Evolutionary conservation across 257 asterid species (phyloP).

Genomic region (Oldenlandia corymbosa): DNA sequence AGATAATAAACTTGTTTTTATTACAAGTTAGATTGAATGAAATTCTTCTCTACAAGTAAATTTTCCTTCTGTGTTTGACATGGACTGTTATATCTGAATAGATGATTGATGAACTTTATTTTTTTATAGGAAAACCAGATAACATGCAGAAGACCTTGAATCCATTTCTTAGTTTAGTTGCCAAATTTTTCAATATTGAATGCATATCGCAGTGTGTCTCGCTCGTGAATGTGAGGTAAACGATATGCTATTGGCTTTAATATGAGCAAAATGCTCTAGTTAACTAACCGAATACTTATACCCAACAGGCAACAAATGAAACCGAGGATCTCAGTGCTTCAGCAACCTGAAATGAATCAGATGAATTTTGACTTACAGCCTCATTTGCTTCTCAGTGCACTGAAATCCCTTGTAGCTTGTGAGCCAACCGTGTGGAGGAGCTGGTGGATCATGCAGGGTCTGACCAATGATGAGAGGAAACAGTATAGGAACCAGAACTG

Average conservation of each 20-base stretch:
- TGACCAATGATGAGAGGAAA: constrained; percentile 81
- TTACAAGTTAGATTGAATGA: no score
- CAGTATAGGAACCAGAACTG: constrained; percentile 67
- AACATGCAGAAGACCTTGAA: not conserved
- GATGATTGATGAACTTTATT: not conserved
- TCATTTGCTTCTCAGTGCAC: constrained; percentile 50
- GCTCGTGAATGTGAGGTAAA: no score
- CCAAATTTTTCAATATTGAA: no score
- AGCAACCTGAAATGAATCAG: not conserved
- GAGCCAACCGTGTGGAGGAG: constrained; percentile 57
- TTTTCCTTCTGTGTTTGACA: not conserved
- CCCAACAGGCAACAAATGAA: no score
- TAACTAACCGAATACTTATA: no score
- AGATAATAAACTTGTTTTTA: no score
- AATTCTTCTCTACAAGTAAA: no score
- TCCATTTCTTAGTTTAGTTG: no score
- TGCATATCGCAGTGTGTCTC: no score
- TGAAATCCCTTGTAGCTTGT: constrained; percentile 45
- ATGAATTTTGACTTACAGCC: constrained; percentile 51
- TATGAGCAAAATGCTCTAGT: no score
- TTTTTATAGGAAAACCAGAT: not conserved
- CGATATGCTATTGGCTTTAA: no score
- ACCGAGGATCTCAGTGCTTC: no score
- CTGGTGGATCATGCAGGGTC: constrained; percentile 43
- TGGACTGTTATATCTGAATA: not conserved